Conservation (phyloP, 192 early-diverging fungal species). For the Jimgerdemannia lactiflua region DNA sequence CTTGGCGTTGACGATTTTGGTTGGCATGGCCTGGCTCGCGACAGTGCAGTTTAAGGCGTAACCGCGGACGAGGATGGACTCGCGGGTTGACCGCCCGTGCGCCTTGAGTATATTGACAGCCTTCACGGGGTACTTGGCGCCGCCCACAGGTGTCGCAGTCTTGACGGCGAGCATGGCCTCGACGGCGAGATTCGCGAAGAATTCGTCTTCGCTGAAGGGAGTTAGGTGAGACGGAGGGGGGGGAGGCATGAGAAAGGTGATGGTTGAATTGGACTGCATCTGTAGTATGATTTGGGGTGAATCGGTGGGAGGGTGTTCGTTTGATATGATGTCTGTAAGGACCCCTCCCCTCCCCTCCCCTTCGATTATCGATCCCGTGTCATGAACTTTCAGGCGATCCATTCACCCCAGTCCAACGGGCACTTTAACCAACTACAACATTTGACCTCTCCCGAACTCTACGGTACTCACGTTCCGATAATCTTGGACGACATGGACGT, state of each 20-base stretch:
- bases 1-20: conserved; percentile 81
- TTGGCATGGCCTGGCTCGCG: conserved; percentile 94
- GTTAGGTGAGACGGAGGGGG: neutral
- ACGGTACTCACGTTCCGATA: conserved; percentile 77
- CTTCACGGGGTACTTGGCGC: conserved; percentile 93
- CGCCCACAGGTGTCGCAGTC: conserved; percentile 76
- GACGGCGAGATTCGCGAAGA: conserved; percentile 95
- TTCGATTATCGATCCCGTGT: too few species aligned
- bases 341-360: too few species aligned
- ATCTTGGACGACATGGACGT: conserved; percentile 98
- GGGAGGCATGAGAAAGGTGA: neutral
- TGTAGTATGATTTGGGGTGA: too few species aligned
- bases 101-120: conserved; percentile 98
- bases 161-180: conserved; percentile 94
- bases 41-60: conserved; percentile 99
- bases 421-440: too few species aligned
- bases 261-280: neutral
- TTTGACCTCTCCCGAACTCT: too few species aligned
- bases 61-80: conserved; percentile 86
- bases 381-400: too few species aligned
- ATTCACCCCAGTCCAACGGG: too few species aligned
- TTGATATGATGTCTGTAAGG: too few species aligned
- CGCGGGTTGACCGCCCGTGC: conserved; percentile 89
- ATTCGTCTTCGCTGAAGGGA: conserved; percentile 78
- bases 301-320: too few species aligned